A percentile compares a stretch with the other conserved stretches of the same genome.
phyloP scores from a whole-genome alignment of 371 early-diverging fungal genomes.

The Thermomucor indicae-seudaticae region DNA sequence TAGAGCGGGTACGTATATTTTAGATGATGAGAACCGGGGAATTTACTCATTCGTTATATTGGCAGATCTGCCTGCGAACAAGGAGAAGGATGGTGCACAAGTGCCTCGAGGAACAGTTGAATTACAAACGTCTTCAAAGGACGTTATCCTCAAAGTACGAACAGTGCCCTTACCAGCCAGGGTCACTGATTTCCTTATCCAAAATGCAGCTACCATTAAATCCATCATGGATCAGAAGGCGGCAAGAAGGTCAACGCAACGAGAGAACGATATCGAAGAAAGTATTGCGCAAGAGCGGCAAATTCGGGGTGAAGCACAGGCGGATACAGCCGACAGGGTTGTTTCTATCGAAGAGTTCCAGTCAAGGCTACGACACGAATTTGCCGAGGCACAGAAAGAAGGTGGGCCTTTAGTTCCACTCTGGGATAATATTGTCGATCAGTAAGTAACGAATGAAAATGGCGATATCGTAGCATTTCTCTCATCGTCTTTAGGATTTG shows the following conservation, averaged over 20 bases:
- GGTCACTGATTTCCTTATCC: conserved; percentile 59
- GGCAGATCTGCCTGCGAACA: conserved; percentile 30
- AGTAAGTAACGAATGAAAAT: conserved; percentile 18
- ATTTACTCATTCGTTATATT: not conserved
- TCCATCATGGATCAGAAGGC: conserved; percentile 52
- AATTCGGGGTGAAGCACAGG: conserved; percentile 5
- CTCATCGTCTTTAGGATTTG: conserved; percentile 41
- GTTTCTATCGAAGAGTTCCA: conserved; percentile 31
- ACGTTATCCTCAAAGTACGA: conserved; percentile 67
- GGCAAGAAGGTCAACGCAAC: conserved; percentile 27
- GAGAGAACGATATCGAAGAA: conserved; percentile 10
- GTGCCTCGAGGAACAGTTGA: conserved; percentile 61
- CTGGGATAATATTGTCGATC: conserved; percentile 49
- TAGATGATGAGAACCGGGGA: not conserved
- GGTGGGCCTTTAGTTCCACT: conserved; percentile 37
- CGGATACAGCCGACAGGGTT: too few relatives aligned
- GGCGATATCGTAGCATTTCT: not conserved
- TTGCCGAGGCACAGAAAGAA: conserved; percentile 40
- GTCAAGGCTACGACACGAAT: conserved; percentile 34
- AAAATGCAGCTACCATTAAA: conserved; percentile 61
- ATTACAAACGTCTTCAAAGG: conserved; percentile 45
- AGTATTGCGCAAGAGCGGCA: conserved; percentile 13
- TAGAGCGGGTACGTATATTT: conserved; percentile 12
- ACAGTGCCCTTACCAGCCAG: conserved; percentile 78
- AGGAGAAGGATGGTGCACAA: conserved; percentile 39